Evolutionary conservation across 805 yeast species (phyloP).

Genomic region (Starmera pachycereana): DNA sequence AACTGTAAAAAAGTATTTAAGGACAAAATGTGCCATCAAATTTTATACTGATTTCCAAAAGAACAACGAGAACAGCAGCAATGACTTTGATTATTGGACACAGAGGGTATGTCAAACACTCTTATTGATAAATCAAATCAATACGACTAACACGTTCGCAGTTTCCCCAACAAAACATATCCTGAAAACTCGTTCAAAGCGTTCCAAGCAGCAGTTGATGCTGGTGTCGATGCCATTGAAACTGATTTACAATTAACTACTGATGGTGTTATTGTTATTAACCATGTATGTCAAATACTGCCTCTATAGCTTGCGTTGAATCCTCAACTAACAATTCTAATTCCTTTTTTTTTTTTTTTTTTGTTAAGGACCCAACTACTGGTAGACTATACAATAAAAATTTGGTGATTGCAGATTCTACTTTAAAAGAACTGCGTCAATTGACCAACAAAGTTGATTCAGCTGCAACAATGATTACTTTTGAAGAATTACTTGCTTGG

Average conservation of each 20-base stretch:
- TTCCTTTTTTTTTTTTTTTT: neutral
- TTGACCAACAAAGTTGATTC: conserved; percentile 24
- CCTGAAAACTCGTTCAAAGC: conserved; percentile 39
- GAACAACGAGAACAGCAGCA: too few species aligned
- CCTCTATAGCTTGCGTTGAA: neutral
- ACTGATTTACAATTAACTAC: conserved; percentile 38
- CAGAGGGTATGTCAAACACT: conserved; percentile 3
- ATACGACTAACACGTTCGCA: conserved; percentile 7
- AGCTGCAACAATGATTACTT: conserved; percentile 29
- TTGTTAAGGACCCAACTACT: conserved; percentile 29
- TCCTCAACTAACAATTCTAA: neutral
- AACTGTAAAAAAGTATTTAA: too few species aligned
- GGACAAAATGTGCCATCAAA: too few species aligned
- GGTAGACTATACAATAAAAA: conserved; percentile 37
- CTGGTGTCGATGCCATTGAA: conserved; percentile 35
- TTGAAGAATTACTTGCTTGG: conserved; percentile 31
- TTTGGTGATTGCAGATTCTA: conserved; percentile 25
- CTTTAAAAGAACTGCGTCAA: conserved; percentile 24
- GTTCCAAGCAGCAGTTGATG: conserved; percentile 35
- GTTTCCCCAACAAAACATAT: conserved; percentile 23
- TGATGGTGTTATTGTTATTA: conserved; percentile 44
- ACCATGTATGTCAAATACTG: conserved; percentile 23
- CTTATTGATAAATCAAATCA: neutral
- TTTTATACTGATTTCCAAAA: too few species aligned
- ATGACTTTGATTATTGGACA: conserved; percentile 3